Base-by-base conservation (phyloP, 768 basidiomycete species). In the Phallus indusiatus region DNA sequence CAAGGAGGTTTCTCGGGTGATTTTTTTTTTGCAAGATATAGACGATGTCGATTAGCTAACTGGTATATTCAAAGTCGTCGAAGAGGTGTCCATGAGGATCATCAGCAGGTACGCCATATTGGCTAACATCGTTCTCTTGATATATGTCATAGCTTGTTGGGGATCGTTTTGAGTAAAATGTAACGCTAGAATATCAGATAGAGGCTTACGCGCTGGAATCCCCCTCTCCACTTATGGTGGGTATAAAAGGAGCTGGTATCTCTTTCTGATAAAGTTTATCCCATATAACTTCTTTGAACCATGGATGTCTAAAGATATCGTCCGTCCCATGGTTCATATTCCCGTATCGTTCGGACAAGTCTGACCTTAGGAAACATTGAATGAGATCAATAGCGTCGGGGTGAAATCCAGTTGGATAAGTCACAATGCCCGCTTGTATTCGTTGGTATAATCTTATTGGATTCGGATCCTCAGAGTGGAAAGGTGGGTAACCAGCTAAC, bases 271-370 rank as follows among this genome's bases (percentile, higher is more conserved):
- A 80, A 55, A 97, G 72, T 71, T 83, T 85, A 52, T 80, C 79
- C 94, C 94, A 97, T 63, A 92, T 87, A 20, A 97, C 94, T 72
- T 97, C 94, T 47, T 81, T 76, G 69, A 97, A 97, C 94, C 94
- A 98, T 2, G 82, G 81, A 69, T 97, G 95, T 17, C 83, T 81
- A 69, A 94, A 94, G 35, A 98, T 92, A 70, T 98, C 95, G 33
- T 84, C 86, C 6, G 86, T 88, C 18, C 94, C 95, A 65, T 92
- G 83, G 54, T 79, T 78, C 74, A 97, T 68, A 73, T 97, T 98
- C 0, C 95, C 95, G 63, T 90, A 87, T 11, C 95, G 84, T 67
- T 88, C 85, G 16, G 86, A 86, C 2, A 94, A 84, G 67, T 99
- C 91, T 37, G 81, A 75, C 62, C 94, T 94, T 79, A 98, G 85